phyloP scores from a whole-genome alignment of 1,284 basidiomycete genomes.

The Ceratobasidium sp. region DNA sequence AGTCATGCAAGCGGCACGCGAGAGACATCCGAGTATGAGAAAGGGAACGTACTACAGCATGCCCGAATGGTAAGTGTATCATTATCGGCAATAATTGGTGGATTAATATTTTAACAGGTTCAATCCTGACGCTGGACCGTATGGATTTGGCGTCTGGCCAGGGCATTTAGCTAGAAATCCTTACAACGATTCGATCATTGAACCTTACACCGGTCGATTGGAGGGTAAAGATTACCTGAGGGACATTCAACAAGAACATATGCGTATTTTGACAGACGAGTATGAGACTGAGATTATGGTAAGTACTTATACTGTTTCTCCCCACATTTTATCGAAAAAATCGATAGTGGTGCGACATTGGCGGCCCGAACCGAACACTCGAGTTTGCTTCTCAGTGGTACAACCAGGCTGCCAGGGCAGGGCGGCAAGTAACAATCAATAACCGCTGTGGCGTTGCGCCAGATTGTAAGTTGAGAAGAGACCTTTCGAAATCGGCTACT shows the following conservation, averaged over 20 bases:
- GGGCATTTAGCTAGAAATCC: conserved; percentile 69
- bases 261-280: conserved; percentile 67
- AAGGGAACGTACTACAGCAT: conserved; percentile 69
- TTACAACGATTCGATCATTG: conserved; percentile 64
- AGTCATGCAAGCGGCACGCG: conserved; percentile 66
- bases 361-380: conserved; percentile 66
- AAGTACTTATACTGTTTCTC: conserved; percentile 26
- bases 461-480: conserved; percentile 33
- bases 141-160: conserved; percentile 67
- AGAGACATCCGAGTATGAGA: conserved; percentile 65
- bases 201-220: conserved; percentile 69
- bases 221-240: conserved; percentile 67
- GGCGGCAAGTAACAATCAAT: conserved; percentile 69
- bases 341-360: conserved; percentile 70
- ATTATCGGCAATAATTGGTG: background rate
- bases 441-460: conserved; percentile 61
- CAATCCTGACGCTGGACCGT: conserved; percentile 67
- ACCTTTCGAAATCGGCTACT: background rate
- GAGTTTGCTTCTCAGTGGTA: conserved; percentile 68
- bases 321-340: background rate
- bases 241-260: conserved; percentile 69
- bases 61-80: conserved; percentile 51
- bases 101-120: no score
- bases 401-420: conserved; percentile 63
- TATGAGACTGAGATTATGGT: conserved; percentile 72